These are phyloP conservation scores for Halenospora varia DNA, from an alignment of 495 filamentous ascomycete species.

Conservation along the genomic window DNA sequence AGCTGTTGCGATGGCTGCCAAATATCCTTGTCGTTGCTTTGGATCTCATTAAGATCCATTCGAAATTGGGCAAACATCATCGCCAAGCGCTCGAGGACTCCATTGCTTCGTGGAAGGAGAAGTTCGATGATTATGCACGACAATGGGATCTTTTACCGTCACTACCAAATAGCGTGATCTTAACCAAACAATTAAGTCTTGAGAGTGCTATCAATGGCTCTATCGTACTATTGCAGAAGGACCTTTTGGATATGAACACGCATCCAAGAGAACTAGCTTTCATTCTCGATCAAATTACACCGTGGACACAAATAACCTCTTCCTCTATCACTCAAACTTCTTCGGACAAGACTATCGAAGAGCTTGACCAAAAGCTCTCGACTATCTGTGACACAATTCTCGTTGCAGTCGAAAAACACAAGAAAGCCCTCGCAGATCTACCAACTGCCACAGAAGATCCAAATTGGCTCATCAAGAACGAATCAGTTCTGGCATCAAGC, in stretches of 20 bases:
- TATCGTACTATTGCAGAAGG: slow-evolving; percentile 38
- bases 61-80: slow-evolving; percentile 50
- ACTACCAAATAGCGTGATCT: slow-evolving; percentile 52
- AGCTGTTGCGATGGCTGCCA: slow-evolving; percentile 43
- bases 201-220: slow-evolving; percentile 39
- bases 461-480: slow-evolving; percentile 60
- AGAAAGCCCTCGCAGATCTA: slow-evolving; percentile 38
- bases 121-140: slow-evolving; percentile 34
- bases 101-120: slow-evolving; percentile 47
- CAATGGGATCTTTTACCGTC: slow-evolving; percentile 44
- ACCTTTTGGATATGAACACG: slow-evolving; percentile 39
- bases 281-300: slow-evolving; percentile 54
- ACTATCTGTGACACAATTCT: slow-evolving; percentile 61
- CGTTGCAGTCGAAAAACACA: slow-evolving; percentile 68
- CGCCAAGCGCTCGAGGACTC: slow-evolving; percentile 35
- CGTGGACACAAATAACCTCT: slow-evolving; percentile 33
- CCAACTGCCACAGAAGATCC: slow-evolving; percentile 53
- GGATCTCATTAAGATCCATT: slow-evolving; percentile 54
- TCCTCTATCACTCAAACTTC: background rate
- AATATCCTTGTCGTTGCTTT: slow-evolving; percentile 39
- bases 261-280: slow-evolving; percentile 58
- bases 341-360: slow-evolving; percentile 22
- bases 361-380: slow-evolving; percentile 55
- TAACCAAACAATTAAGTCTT: slow-evolving; percentile 37
- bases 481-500: slow-evolving; percentile 48